Base-by-base conservation (phyloP, 192 early-diverging fungal genomes). In the Fimicolochytrium jonesii region DNA sequence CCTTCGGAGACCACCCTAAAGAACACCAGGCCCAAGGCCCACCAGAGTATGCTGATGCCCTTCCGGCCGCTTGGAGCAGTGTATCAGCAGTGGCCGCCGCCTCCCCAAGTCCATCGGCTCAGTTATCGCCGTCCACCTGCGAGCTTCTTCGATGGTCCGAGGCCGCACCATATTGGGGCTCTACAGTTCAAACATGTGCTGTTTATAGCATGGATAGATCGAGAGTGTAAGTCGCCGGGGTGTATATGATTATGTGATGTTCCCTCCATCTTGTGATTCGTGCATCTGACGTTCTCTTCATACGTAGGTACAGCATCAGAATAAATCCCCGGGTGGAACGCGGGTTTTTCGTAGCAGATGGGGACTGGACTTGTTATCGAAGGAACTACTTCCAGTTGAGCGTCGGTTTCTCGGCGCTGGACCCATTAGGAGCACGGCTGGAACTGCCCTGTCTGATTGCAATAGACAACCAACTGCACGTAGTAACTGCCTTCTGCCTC, bases 361-460 rank as follows among this genome's bases (percentile, higher is more conserved):
- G 80, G 49, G 90, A 91, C 56, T 97, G 93, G 93, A 93, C 93
- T 1, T 95, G 94, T 58, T 97, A 97, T 67, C 81, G 94, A 7
- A 84, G 93, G 64, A 97, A 97, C 69, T 97, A 95, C 72, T 95
- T 95, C 46, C 91, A 95, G 59, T 79, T 97, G 17, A 85, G 80
- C 39, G 72, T 78, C 7, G 70, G 83, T 5, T 90, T 91, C 59
- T 53, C 84, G 81, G 56, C 78, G 13, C 88, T 95, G 15, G 92
- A 94, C 37, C 73, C 56, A 0, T 7, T 43, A 10, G 65, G 60
- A 32, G 39, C 64, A 18, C 49, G 36, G 18, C 76, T 70, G n/a
- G 86, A 80, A 26, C 61, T 84, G 20, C 82, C 85, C 0, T 91
- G 90, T 68, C 41, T 91, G 35, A 57, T 93, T 11, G 94, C 6